A percentile compares a stretch with the other conserved stretches of the same genome.
phyloP scores from a whole-genome alignment of 768 basidiomycete species.

The Paxillus rubicundulus region DNA sequence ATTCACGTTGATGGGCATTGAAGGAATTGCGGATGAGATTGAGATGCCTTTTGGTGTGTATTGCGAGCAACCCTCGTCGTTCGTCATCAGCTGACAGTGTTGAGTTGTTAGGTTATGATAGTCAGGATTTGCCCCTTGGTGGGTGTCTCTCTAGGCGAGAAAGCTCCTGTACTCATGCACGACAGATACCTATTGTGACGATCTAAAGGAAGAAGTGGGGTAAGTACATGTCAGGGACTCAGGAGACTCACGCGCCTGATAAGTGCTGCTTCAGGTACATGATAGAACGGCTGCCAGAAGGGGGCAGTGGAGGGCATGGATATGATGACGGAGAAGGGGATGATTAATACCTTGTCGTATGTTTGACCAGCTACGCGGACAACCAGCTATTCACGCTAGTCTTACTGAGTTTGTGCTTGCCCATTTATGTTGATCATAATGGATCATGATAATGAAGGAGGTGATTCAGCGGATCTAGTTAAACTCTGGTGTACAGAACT shows the following conservation, averaged over 20 bases:
- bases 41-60: slow-evolving; percentile 88
- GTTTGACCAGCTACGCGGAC: neutral
- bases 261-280: slow-evolving; percentile 49
- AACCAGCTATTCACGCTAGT: neutral
- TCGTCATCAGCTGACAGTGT: neutral
- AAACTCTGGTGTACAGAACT: slow-evolving; percentile 85
- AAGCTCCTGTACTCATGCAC: neutral
- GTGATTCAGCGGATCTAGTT: slow-evolving; percentile 41
- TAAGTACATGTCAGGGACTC: slow-evolving; percentile 37
- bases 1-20: slow-evolving; percentile 92
- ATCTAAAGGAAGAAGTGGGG: slow-evolving; percentile 84
- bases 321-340: slow-evolving; percentile 82
- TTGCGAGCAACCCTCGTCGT: neutral
- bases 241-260: slow-evolving; percentile 4
- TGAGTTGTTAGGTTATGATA: slow-evolving; percentile 48
- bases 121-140: slow-evolving; percentile 76
- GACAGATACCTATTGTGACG: slow-evolving; percentile 78
- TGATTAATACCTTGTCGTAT: slow-evolving; percentile 45
- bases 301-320: slow-evolving; percentile 68
- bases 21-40: slow-evolving; percentile 93
- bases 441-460: slow-evolving; percentile 1
- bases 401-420: neutral
- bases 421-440: neutral
- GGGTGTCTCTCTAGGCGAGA: slow-evolving; percentile 14
- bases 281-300: slow-evolving; percentile 67